A percentile compares a stretch with the other conserved stretches of the same genome.
phyloP scores from a whole-genome alignment of 371 early-diverging fungal genomes.

The Mucor circinelloides region DNA sequence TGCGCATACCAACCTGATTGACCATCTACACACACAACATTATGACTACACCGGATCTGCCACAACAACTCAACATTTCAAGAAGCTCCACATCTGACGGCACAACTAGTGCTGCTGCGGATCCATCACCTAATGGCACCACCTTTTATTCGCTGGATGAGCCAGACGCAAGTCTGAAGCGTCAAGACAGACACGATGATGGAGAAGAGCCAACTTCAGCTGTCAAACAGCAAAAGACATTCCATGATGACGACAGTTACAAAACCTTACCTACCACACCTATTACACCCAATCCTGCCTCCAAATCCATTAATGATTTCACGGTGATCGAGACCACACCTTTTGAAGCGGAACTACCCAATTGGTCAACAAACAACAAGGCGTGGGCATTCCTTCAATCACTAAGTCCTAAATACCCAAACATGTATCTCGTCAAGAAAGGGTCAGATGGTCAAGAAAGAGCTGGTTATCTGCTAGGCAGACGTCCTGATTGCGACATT shows the following conservation, averaged over 20 bases:
- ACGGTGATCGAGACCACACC: neutral
- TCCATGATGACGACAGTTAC: neutral
- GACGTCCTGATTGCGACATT: slow-evolving; percentile 66
- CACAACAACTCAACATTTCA: neutral
- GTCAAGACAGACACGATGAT: neutral
- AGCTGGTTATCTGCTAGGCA: slow-evolving; percentile 71
- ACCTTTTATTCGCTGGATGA: neutral
- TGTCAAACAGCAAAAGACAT: neutral
- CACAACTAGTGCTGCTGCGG: neutral
- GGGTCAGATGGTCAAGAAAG: slow-evolving; percentile 32
- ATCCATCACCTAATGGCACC: neutral
- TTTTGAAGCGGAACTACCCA: slow-evolving; percentile 3
- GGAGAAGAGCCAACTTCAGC: neutral
- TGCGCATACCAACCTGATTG: neutral
- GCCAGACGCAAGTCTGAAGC: neutral
- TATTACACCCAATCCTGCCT: neutral
- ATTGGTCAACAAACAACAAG: slow-evolving; percentile 27
- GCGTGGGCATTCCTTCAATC: slow-evolving; percentile 64
- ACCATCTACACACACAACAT: neutral
- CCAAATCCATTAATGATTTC: neutral
- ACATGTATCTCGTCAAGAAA: slow-evolving; percentile 26
- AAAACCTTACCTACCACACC: neutral
- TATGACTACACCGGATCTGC: neutral
- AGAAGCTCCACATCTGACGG: neutral
- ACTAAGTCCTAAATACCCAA: slow-evolving; percentile 37